Percentiles rank a stretch among this genome's conserved stretches.
These are phyloP conservation scores for Escovopsis weberi DNA, from an alignment of 2,329 filamentous ascomycete species.

Conservation along the genomic window DNA sequence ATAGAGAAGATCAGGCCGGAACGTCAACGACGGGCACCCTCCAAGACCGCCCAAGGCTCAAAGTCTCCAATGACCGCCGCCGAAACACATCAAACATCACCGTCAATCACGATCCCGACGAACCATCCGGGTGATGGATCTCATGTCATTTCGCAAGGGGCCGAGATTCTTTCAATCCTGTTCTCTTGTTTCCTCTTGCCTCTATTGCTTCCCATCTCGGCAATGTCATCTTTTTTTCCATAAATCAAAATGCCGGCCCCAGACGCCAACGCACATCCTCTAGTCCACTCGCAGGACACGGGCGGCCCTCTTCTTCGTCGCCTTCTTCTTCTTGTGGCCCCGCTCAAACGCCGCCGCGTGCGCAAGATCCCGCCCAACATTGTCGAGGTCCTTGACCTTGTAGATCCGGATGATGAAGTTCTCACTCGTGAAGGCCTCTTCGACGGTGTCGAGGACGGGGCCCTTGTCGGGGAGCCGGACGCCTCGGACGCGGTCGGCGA, in stretches of 20 bases:
- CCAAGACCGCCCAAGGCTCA: too few relatives aligned
- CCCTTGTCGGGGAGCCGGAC: constrained; percentile 67
- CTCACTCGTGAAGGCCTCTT: constrained; percentile 97
- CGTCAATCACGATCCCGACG: too few relatives aligned
- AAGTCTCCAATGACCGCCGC: too few relatives aligned
- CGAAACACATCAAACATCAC: too few relatives aligned
- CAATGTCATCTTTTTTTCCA: too few relatives aligned
- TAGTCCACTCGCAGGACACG: constrained; percentile 61
- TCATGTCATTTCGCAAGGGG: too few relatives aligned
- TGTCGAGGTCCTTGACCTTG: constrained; percentile 98
- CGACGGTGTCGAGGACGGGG: constrained; percentile 73
- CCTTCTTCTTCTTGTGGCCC: constrained; percentile 74
- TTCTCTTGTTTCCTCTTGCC: too few relatives aligned
- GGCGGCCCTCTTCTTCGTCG: constrained; percentile 55
- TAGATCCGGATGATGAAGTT: constrained; percentile 99
- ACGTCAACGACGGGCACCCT: too few relatives aligned
- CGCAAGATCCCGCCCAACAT: constrained; percentile 78
- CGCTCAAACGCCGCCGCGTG: constrained; percentile 55
- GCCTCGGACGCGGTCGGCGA: constrained; percentile 76
- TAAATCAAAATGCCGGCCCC: background rate
- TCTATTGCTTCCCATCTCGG: too few relatives aligned
- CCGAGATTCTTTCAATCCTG: too few relatives aligned
- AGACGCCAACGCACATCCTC: constrained; percentile 7
- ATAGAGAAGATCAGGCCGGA: too few relatives aligned
- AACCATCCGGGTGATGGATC: too few relatives aligned